Percentiles rank a stretch among this genome's conserved stretches.
These are phyloP conservation scores for Cicer pinnatifidum DNA, from an alignment of 306 rosid species.

Conservation along the genomic window DNA sequence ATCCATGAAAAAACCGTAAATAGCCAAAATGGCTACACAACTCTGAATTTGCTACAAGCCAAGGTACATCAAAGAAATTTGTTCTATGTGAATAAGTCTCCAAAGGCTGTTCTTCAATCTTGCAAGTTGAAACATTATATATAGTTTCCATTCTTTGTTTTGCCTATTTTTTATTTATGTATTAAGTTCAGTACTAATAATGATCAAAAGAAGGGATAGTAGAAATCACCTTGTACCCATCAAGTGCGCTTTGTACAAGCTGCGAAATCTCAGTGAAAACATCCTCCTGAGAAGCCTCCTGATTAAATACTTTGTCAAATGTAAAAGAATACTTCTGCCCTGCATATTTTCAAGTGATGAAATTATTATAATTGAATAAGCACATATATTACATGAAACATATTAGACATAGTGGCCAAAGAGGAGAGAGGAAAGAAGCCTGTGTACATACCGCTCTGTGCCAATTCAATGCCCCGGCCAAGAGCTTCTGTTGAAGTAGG, in stretches of 20 bases:
- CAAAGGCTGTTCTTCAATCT: background rate
- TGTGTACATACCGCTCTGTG: conserved; percentile 66
- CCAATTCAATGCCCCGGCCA: conserved; percentile 82
- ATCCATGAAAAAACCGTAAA: background rate
- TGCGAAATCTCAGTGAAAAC: conserved; percentile 91
- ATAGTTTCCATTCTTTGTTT: background rate
- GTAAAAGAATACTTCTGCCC: conserved; percentile 87
- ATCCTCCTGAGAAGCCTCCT: conserved; percentile 79
- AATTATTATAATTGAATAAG: conserved; percentile 19
- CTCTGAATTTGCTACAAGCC: background rate
- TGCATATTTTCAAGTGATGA: conserved; percentile 44
- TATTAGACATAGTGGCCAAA: conserved; percentile 1
- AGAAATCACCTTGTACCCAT: conserved; percentile 83
- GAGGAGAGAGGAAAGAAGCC: background rate
- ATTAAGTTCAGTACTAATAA: background rate
- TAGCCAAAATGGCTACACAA: background rate
- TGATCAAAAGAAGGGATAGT: background rate
- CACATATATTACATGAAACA: conserved; percentile 8
- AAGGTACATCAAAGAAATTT: background rate
- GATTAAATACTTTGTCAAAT: conserved; percentile 89
- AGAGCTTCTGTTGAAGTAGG: conserved; percentile 81
- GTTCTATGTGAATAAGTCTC: background rate
- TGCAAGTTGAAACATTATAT: background rate
- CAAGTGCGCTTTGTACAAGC: conserved; percentile 94
- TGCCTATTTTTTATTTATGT: background rate